A percentile compares a stretch with the other conserved stretches of the same genome.
phyloP scores from a whole-genome alignment of 2,329 filamentous ascomycete species.

The Clonostachys chloroleuca region DNA sequence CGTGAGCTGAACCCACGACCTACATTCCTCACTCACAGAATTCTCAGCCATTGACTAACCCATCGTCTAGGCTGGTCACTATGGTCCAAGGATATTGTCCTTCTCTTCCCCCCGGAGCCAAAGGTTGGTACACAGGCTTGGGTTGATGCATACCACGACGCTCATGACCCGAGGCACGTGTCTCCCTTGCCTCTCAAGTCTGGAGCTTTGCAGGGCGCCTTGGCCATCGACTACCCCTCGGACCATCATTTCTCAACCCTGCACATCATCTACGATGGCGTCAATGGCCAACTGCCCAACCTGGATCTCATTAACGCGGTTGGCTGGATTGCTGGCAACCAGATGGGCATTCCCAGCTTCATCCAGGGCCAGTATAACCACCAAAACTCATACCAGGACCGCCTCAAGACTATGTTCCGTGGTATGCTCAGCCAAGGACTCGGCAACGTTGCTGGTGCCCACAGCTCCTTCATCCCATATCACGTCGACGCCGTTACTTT shows the following conservation, averaged over 20 bases:
- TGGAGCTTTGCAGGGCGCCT: conserved; percentile 84
- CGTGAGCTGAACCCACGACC: conserved; percentile 35
- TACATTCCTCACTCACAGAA: background rate
- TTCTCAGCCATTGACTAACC: background rate
- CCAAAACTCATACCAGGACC: conserved; percentile 71
- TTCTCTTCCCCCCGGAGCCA: conserved; percentile 85
- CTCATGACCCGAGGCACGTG: conserved; percentile 68
- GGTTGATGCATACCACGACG: conserved; percentile 96
- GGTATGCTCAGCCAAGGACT: conserved; percentile 92
- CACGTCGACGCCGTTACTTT: conserved; percentile 95
- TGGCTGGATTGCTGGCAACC: conserved; percentile 78
- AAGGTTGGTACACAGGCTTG: conserved; percentile 89
- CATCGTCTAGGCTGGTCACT: conserved; percentile 75
- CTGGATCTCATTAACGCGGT: conserved; percentile 94
- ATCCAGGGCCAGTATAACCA: conserved; percentile 89
- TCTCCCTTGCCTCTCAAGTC: conserved; percentile 82
- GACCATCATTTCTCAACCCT: conserved; percentile 81
- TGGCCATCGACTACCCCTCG: conserved; percentile 90
- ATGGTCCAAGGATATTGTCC: conserved; percentile 98
- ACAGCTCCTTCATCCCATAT: conserved; percentile 96
- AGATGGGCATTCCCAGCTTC: conserved; percentile 83
- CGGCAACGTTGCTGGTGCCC: conserved; percentile 68
- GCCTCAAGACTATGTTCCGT: conserved; percentile 81
- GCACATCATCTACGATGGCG: conserved; percentile 90
- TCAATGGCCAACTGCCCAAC: conserved; percentile 94